Percentiles rank a stretch among this genome's conserved stretches.
phyloP scores from a whole-genome alignment of 1,284 basidiomycete species.

The Moesziomyces parantarcticus region DNA sequence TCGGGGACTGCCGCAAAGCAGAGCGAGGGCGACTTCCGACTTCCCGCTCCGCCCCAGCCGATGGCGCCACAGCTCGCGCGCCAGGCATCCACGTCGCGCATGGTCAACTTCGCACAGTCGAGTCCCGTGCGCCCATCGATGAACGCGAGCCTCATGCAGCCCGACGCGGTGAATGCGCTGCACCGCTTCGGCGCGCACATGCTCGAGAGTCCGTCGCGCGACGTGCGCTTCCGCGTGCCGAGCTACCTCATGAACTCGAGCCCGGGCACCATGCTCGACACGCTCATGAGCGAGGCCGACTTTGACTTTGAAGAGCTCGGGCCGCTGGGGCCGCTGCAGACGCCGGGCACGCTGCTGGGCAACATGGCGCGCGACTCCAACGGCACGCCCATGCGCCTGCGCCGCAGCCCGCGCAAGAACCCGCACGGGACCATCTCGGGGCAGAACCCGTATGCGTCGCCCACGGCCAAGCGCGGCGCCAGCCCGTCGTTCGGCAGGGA shows the following conservation, averaged over 20 bases:
- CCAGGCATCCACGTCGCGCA: constrained; percentile 9
- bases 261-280: constrained; percentile 61
- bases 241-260: constrained; percentile 61
- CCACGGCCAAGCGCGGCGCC: constrained; percentile 6
- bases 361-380: constrained; percentile 18
- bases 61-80: constrained; percentile 15
- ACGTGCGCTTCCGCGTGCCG: constrained; percentile 53
- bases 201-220: constrained; percentile 41
- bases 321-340: constrained; percentile 32
- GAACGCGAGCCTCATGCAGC: constrained; percentile 33
- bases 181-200: constrained; percentile 14
- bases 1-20: neutral
- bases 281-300: constrained; percentile 60
- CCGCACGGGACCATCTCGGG: constrained; percentile 55
- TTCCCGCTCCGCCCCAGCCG: constrained; percentile 3
- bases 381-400: constrained; percentile 31
- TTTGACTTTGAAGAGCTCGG: constrained; percentile 56
- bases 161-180: constrained; percentile 21
- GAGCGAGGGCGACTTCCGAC: constrained; percentile 12
- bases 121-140: constrained; percentile 47
- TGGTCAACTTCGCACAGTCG: constrained; percentile 49
- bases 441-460: constrained; percentile 62
- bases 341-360: constrained; percentile 37
- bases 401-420: constrained; percentile 65
- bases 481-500: constrained; percentile 30